phyloP scores from a whole-genome alignment of 495 filamentous ascomycete species.

The Amphirosellinia nigrospora region DNA sequence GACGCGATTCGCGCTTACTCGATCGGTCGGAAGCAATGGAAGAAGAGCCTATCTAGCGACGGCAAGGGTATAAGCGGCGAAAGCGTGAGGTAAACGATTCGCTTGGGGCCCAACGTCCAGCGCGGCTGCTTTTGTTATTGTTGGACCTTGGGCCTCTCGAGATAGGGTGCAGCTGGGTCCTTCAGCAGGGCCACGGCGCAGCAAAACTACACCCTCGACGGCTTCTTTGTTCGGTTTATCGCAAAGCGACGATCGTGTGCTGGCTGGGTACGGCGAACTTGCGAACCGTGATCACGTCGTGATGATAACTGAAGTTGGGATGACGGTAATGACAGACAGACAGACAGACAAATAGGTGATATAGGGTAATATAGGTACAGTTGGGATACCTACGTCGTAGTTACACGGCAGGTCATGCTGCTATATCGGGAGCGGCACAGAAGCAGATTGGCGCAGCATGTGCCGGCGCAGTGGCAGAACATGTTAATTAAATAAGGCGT shows the following conservation, averaged over 20 bases:
- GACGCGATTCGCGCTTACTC: background rate
- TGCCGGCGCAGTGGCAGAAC: background rate
- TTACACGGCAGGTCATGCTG: conserved; percentile 11
- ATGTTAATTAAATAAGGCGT: background rate
- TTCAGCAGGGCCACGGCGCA: background rate
- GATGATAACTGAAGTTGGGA: background rate
- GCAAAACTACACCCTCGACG: background rate
- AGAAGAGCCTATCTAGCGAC: background rate
- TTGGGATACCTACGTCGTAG: background rate
- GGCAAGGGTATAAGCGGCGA: background rate
- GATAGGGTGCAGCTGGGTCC: background rate
- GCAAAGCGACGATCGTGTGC: background rate
- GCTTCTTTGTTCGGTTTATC: conserved; percentile 1
- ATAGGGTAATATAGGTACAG: background rate
- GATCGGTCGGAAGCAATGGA: background rate
- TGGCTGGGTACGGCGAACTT: background rate
- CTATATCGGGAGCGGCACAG: conserved; percentile 13
- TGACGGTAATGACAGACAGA: conserved; percentile 8
- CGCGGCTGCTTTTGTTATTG: background rate
- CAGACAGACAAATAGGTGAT: background rate
- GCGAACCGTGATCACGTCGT: background rate
- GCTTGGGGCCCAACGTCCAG: background rate
- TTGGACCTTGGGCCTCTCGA: background rate
- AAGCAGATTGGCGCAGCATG: conserved; percentile 1
- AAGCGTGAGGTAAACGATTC: background rate